phyloP scores from a whole-genome alignment of 495 filamentous ascomycete genomes.

The Paragyromitra xinjiangensis region DNA sequence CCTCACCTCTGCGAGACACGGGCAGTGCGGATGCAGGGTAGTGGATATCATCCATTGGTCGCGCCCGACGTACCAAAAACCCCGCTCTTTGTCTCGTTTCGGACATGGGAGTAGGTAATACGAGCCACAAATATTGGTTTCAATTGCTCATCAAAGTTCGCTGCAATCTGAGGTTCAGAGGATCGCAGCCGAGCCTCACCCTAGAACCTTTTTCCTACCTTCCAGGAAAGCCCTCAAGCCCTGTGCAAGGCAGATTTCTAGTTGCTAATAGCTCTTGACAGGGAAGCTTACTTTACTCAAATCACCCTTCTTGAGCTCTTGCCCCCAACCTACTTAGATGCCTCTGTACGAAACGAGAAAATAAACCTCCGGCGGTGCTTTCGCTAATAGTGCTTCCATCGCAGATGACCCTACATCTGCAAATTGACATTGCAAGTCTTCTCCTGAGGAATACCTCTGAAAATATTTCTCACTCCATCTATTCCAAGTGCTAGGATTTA shows the following conservation, averaged over 20 bases:
- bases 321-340: background rate
- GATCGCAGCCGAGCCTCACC: constrained; percentile 9
- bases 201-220: background rate
- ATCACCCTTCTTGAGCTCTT: background rate
- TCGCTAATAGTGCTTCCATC: background rate
- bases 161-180: background rate
- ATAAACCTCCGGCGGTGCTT: background rate
- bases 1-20: background rate
- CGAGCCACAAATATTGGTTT: constrained; percentile 1
- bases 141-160: constrained; percentile 2
- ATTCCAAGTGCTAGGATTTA: background rate
- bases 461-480: background rate
- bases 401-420: background rate
- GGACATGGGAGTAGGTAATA: background rate
- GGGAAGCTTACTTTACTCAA: background rate
- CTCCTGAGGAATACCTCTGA: background rate
- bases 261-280: background rate
- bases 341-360: background rate
- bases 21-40: constrained; percentile 20
- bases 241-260: constrained; percentile 18
- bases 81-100: constrained; percentile 12
- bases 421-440: background rate
- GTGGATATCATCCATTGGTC: background rate
- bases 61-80: constrained; percentile 7
- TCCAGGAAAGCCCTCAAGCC: background rate